These are phyloP conservation scores for Jatropha curcas DNA, from an alignment of 345 rosid genomes.

Conservation along the genomic window DNA sequence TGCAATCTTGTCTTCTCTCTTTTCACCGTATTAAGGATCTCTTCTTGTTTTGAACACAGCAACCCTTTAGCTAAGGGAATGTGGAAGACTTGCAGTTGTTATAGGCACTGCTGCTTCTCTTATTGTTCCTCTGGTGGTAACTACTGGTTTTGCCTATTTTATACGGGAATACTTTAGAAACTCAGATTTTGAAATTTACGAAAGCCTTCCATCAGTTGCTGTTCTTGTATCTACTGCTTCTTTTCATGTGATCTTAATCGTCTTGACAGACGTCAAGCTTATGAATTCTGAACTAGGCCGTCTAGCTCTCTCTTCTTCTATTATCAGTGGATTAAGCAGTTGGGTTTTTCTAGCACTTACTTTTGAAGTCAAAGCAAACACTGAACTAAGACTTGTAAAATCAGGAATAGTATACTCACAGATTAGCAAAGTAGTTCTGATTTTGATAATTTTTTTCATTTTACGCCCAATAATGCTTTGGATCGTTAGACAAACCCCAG, in stretches of 20 bases:
- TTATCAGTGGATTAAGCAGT: slow-evolving; percentile 33
- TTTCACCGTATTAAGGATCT: neutral
- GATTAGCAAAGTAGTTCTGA: neutral
- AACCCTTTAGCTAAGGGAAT: slow-evolving; percentile 21
- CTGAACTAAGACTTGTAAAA: neutral
- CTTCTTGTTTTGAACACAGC: neutral
- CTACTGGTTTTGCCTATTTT: slow-evolving; percentile 12
- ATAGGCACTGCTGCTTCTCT: slow-evolving; percentile 37
- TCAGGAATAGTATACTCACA: neutral
- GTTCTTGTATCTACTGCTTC: slow-evolving; percentile 25
- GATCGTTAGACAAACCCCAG: slow-evolving; percentile 45
- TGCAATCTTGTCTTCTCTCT: neutral
- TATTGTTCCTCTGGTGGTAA: slow-evolving; percentile 26
- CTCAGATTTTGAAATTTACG: neutral
- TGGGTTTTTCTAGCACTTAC: slow-evolving; percentile 17
- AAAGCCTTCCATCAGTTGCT: neutral
- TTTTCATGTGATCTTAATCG: slow-evolving; percentile 37
- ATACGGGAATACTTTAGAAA: neutral
- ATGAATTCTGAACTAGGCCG: slow-evolving; percentile 51
- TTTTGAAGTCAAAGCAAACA: neutral
- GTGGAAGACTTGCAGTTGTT: slow-evolving; percentile 38
- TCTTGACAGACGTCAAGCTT: slow-evolving; percentile 43
- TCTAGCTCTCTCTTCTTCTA: slow-evolving; percentile 47
- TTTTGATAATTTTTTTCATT: neutral
- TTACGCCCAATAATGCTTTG: slow-evolving; percentile 41